Base-by-base conservation (phyloP, 768 basidiomycete genomes). In the Candolleomyces aberdarensis region DNA sequence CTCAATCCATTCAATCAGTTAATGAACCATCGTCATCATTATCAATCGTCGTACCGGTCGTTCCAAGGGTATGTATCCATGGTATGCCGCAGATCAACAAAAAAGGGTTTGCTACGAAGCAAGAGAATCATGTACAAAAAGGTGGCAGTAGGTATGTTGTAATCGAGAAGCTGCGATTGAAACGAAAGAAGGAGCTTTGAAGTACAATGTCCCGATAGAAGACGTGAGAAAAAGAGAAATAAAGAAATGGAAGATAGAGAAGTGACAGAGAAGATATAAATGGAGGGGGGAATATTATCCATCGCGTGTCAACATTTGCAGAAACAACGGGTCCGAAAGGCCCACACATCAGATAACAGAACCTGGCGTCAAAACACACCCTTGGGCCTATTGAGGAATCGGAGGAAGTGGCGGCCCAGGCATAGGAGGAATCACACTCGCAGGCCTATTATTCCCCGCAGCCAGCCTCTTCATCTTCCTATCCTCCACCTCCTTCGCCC, bases 401-500 rank as follows among this genome's bases (percentile, higher is more conserved):
- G 62, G 61, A 8, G 78, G 78, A 39, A 79, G 64, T 5, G 76
- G 72, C 22, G 80, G n/a, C n/a, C n/a, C n/a, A n/a, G n/a, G 79
- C 17, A 81, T 67, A 10, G 75, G 69, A 29, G 78, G 77, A 50
- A 74, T 66, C 56, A 72, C 68, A 60, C 72, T 74, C 26, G 65
- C 59, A 51, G 65, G 66, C 29, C 72, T 66, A 55, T 71, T 70
- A 36, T 36, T 36, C 5, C 8, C 36, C 36, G 36, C 36, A 39
- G 69, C 67, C 10, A 81, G 79, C 57, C 89, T 81, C 67, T 84
- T 85, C 41, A 81, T 71, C 70, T 82, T 87, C 64, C 85, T 83
- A 64, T 81, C 76, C 67, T 84, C 82, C 13, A 78, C 75, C 62
- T 85, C 86, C 61, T 82, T 83, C 54, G 85, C 83, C n/a, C 87